Conservation (phyloP, 352 stramenopile species). For the Globisporangium recalcitrans region DNA sequence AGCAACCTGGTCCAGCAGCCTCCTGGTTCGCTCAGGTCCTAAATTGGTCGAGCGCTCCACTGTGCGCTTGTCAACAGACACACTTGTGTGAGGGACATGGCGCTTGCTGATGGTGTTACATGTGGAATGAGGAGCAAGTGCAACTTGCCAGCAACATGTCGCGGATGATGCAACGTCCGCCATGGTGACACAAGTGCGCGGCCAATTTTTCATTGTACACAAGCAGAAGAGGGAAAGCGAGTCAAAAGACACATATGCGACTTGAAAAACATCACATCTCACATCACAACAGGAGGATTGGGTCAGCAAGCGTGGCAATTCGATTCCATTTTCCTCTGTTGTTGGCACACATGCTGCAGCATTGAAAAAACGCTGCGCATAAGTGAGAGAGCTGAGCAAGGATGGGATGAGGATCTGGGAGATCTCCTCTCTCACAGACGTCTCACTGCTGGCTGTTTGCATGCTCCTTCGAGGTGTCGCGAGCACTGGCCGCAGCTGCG, state of each 20-base stretch:
- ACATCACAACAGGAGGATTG: no score
- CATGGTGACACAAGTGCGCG: background rate
- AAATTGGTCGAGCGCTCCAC: no score
- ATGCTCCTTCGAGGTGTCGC: background rate
- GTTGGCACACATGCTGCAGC: background rate
- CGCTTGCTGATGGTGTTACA: background rate
- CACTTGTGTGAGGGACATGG: background rate
- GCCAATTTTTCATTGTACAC: background rate
- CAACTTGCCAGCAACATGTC: background rate
- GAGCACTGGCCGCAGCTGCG: background rate
- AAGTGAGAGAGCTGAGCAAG: no score
- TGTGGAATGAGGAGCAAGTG: background rate
- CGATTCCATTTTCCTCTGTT: background rate
- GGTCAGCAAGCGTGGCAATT: background rate
- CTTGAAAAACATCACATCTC: background rate
- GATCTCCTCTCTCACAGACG: background rate
- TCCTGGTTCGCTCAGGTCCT: background rate
- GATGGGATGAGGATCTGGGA: background rate
- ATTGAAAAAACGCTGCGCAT: background rate
- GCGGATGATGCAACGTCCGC: background rate
- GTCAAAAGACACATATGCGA: no score
- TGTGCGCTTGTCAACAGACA: no score
- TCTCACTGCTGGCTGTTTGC: no score
- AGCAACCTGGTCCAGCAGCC: background rate
- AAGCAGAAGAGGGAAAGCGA: background rate